Evolutionary conservation across 371 early-diverging fungal genomes (phyloP), one percentile per base, ranked within the genome.

Genomic region (Rhizomucor pusillus): DNA sequence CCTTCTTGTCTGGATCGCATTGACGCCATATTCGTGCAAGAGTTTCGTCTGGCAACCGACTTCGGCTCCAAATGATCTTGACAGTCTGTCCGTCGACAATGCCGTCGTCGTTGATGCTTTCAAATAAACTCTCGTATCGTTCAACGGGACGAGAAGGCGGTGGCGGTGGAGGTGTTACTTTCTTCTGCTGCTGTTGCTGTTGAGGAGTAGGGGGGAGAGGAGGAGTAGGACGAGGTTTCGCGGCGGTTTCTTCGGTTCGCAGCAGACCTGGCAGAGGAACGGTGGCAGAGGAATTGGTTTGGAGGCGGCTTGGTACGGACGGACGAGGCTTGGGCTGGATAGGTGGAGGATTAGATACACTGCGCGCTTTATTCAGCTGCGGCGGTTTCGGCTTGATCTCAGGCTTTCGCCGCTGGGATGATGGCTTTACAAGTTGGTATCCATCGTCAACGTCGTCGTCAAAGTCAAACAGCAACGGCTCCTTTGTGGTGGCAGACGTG

Each of bases 1-100:
- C 77, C 16, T 54, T 59, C 9, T 60, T 50, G 18, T 71, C 53
- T 14, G 66, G 71, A 54, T 73, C 73, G 51, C 73, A 73, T 35
- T 77, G 67, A 23, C 54, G 58, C 77, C 77, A 77, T 34, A 77
- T 59, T 43, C 54, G 44, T 16, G 73, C 69, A n/a, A 77, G 50
- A 3, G 54, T 52, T 36, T 70, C 67, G 33, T 65, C 63, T 1
- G 65, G 43, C 7, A 77, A 23, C 37, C 50, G 56, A 22, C 77
- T 77, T 43, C 67, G 61, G 13, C 53, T 24, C 77, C 77, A 77
- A 2, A 77, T 59, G 16, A 58, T 22, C 23, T 52, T 56, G 0
- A 54, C 64, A 2, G 73, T 73, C 45, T 60, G 45, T 14, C 67
- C 73, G 55, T 77, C 73, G 2, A 77, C 69, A 50, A 47, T 63